Percentiles rank a stretch among this genome's conserved stretches.
Conservation (phyloP, 768 basidiomycete genomes). For the Leccinum longicurvipes region DNA sequence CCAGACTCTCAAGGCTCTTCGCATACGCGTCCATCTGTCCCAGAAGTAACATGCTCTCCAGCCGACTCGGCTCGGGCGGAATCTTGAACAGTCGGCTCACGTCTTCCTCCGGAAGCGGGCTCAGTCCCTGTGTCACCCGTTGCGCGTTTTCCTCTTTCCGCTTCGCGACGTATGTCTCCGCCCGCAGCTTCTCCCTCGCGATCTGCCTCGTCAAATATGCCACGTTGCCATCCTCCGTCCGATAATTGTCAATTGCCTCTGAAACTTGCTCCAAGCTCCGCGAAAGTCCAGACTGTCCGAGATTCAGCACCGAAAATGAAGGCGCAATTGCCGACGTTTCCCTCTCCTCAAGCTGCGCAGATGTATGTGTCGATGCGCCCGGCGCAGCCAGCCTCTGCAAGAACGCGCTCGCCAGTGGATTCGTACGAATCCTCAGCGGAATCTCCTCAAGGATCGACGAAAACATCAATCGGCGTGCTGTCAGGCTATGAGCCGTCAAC, state of each 20-base stretch:
- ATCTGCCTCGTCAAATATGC: slow-evolving; percentile 88
- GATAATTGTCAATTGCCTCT: slow-evolving; percentile 81
- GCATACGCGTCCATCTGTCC: slow-evolving; percentile 88
- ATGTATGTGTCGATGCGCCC: slow-evolving; percentile 32
- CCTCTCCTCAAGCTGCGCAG: slow-evolving; percentile 38
- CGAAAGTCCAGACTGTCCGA: slow-evolving; percentile 65
- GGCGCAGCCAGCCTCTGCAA: slow-evolving; percentile 58
- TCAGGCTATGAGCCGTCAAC: slow-evolving; percentile 50
- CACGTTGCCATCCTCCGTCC: slow-evolving; percentile 89
- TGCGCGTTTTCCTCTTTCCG: slow-evolving; percentile 84
- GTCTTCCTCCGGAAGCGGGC: slow-evolving; percentile 86
- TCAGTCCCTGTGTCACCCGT: slow-evolving; percentile 77
- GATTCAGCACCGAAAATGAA: slow-evolving; percentile 66
- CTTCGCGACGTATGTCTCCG: slow-evolving; percentile 77
- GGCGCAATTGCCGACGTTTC: slow-evolving; percentile 46
- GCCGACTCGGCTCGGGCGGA: slow-evolving; percentile 80
- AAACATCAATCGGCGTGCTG: slow-evolving; percentile 78
- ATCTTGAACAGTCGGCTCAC: slow-evolving; percentile 83
- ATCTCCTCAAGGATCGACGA: slow-evolving; percentile 84
- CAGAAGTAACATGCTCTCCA: slow-evolving; percentile 82
- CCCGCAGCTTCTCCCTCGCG: slow-evolving; percentile 74
- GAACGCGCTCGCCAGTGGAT: slow-evolving; percentile 77
- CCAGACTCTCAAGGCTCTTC: slow-evolving; percentile 66
- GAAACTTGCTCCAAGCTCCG: slow-evolving; percentile 81
- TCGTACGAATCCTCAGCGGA: slow-evolving; percentile 80